These are phyloP conservation scores for Blepharisma japonicum DNA, from an alignment of 73 alveolate species.

Conservation along the genomic window DNA sequence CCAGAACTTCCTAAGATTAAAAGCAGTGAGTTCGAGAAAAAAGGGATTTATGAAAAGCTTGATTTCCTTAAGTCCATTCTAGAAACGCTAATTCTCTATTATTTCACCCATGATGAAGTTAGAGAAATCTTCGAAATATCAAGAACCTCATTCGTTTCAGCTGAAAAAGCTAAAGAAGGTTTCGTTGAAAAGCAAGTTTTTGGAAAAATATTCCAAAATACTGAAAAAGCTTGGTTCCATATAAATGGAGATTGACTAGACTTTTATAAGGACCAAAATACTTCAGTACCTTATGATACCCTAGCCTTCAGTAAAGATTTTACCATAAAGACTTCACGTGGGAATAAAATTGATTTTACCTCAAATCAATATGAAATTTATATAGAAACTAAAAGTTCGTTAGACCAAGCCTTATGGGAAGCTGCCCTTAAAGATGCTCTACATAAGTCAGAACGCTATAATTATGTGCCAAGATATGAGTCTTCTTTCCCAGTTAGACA, in stretches of 20 bases:
- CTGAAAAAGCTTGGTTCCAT: constrained; percentile 34
- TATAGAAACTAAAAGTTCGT: constrained; percentile 24
- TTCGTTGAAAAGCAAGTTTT: constrained; percentile 5
- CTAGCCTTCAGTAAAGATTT: constrained; percentile 34
- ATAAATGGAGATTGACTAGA: constrained; percentile 36
- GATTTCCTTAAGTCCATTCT: too few species aligned
- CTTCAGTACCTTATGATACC: constrained; percentile 38
- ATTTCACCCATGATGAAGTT: too few species aligned
- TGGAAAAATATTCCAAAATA: constrained; percentile 19
- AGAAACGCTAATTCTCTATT: too few species aligned
- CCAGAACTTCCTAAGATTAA: too few species aligned
- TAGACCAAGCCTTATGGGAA: constrained; percentile 30
- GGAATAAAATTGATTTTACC: constrained; percentile 31
- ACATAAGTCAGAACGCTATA: constrained; percentile 32
- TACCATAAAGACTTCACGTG: constrained; percentile 28
- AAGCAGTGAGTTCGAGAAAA: too few species aligned
- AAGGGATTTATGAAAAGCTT: too few species aligned
- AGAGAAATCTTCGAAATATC: constrained; percentile 26
- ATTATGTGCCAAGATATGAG: constrained; percentile 27
- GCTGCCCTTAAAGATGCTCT: constrained; percentile 27
- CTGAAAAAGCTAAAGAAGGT: constrained; percentile 34
- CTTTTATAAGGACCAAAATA: constrained; percentile 21
- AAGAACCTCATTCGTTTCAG: background rate
- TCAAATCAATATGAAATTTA: constrained; percentile 33
- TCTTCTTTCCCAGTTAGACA: constrained; percentile 52